phyloP scores from a whole-genome alignment of 2,329 filamentous ascomycete species.

The Ampelomyces quisqualis region DNA sequence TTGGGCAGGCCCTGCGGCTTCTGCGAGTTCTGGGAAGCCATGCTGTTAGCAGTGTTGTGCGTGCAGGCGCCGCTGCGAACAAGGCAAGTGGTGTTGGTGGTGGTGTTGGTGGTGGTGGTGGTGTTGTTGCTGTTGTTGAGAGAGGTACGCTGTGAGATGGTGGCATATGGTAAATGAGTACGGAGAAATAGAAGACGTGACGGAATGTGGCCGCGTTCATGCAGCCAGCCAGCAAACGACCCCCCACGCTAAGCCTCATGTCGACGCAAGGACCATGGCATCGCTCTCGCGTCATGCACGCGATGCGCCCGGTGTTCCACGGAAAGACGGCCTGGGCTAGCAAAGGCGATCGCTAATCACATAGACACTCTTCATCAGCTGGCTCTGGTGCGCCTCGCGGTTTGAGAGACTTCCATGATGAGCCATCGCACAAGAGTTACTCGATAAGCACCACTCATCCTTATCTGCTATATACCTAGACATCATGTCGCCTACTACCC shows the following conservation, averaged over 20 bases:
- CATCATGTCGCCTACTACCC: conserved; percentile 57
- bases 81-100: conserved; percentile 4
- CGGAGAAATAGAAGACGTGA: too few relatives aligned
- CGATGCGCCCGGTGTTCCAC: conserved; percentile 1
- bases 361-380: conserved; percentile 16
- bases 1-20: conserved; percentile 30
- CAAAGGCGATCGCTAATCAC: conserved; percentile 6
- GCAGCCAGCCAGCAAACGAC: too few relatives aligned
- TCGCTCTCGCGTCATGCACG: conserved; percentile 14
- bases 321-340: conserved; percentile 7
- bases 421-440: too few relatives aligned
- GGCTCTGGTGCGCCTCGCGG: conserved; percentile 16
- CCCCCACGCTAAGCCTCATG: conserved; percentile 14
- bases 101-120: neutral
- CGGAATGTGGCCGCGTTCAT: too few relatives aligned
- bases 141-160: too few relatives aligned
- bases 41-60: conserved; percentile 14
- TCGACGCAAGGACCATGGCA: conserved; percentile 16
- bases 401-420: conserved; percentile 7
- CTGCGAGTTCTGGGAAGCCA: conserved; percentile 27
- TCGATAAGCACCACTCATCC: conserved; percentile 8
- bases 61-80: conserved; percentile 6
- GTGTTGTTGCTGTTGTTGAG: neutral
- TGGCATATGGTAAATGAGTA: too few relatives aligned
- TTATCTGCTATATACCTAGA: conserved; percentile 12